Conservation (phyloP, 805 yeast species). For the Clavispora santaluciae region DNA sequence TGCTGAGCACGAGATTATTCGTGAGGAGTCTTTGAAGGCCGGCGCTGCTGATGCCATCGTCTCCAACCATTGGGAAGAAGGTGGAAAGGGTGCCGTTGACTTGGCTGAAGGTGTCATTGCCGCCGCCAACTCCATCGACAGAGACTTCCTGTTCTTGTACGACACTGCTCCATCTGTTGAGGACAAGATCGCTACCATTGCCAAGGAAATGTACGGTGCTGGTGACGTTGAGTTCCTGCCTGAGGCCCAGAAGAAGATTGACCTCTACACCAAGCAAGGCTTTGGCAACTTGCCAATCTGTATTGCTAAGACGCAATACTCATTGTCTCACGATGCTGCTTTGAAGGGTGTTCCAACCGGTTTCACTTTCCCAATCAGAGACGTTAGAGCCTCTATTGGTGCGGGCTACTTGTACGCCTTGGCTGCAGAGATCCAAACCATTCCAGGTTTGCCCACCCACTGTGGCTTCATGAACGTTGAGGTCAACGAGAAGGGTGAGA, state of each 20-base stretch:
- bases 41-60: constrained; percentile 79
- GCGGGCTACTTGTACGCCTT: constrained; percentile 82
- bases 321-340: constrained; percentile 76
- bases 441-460: constrained; percentile 82
- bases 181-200: constrained; percentile 62
- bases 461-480: constrained; percentile 86
- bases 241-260: constrained; percentile 66
- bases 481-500: constrained; percentile 73
- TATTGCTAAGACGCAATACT: constrained; percentile 82
- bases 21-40: constrained; percentile 62
- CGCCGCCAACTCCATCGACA: constrained; percentile 48
- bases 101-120: constrained; percentile 67
- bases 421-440: constrained; percentile 83
- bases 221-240: constrained; percentile 63
- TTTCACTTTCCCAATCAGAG: constrained; percentile 76
- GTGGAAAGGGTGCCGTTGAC: constrained; percentile 76
- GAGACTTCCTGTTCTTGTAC: constrained; percentile 51
- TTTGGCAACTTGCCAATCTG: constrained; percentile 76
- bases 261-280: constrained; percentile 66
- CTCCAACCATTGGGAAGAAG: constrained; percentile 83
- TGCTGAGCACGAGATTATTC: constrained; percentile 64
- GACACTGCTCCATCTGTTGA: constrained; percentile 52
- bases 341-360: constrained; percentile 82
- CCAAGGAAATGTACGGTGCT: constrained; percentile 76
- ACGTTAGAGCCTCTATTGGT: constrained; percentile 72